Evolutionary conservation across 495 filamentous ascomycete species (phyloP).

Genomic region (Lophiotrema nucula): DNA sequence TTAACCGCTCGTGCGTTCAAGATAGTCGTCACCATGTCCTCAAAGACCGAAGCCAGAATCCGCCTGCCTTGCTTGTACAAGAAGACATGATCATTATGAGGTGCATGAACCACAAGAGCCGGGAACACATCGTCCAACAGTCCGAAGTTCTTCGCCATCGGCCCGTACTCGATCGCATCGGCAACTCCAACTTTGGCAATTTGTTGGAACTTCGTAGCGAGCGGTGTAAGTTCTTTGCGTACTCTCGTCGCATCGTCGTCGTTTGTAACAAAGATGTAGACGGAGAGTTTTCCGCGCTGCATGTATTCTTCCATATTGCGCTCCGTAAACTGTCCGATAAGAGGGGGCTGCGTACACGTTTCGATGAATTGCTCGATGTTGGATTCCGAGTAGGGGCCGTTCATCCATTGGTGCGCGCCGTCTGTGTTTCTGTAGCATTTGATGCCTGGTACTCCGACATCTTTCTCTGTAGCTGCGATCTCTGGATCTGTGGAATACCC

Average conservation of each 20-base stretch:
- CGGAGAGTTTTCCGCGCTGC: constrained; percentile 48
- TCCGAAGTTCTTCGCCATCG: constrained; percentile 40
- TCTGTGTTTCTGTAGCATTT: constrained; percentile 47
- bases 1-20: constrained; percentile 12
- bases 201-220: constrained; percentile 51
- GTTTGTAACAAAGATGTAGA: constrained; percentile 46
- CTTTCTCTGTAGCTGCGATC: constrained; percentile 18
- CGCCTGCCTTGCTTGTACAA: constrained; percentile 10
- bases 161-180: constrained; percentile 48
- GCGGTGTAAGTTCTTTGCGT: constrained; percentile 39
- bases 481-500: constrained; percentile 33
- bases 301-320: constrained; percentile 47
- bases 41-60: constrained; percentile 1
- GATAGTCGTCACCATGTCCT: constrained; percentile 22
- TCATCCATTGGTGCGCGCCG: constrained; percentile 38
- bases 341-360: constrained; percentile 36
- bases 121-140: constrained; percentile 9
- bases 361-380: constrained; percentile 44
- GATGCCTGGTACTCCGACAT: constrained; percentile 35
- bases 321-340: constrained; percentile 49
- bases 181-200: constrained; percentile 50
- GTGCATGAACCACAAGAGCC: constrained; percentile 18
- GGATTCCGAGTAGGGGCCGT: constrained; percentile 36
- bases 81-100: constrained; percentile 24
- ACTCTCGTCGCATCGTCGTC: constrained; percentile 36